A percentile compares a stretch with the other conserved stretches of the same genome.
Evolutionary conservation across 2,329 filamentous ascomycete species (phyloP).

Genomic region (Epichloe sylvatica): DNA sequence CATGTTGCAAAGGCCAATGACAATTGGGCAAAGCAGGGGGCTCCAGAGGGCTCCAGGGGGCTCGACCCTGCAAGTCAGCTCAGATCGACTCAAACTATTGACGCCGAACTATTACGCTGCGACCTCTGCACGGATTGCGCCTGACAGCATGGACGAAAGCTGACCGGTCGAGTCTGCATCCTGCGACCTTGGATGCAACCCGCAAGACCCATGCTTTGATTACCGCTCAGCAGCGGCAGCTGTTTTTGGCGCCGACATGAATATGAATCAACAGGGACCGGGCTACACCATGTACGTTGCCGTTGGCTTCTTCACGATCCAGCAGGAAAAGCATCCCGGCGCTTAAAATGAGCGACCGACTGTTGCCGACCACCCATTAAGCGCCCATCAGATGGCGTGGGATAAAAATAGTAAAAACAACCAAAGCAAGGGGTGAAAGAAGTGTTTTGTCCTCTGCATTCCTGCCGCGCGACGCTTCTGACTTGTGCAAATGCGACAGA

Average conservation of each 20-base stretch:
- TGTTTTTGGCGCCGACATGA: neutral
- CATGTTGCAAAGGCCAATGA: neutral
- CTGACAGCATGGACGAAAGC: neutral
- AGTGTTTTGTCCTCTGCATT: neutral
- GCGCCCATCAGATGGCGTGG: neutral
- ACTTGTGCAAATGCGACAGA: neutral
- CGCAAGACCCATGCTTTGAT: neutral
- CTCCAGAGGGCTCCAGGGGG: no score
- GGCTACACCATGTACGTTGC: neutral
- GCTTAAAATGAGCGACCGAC: neutral
- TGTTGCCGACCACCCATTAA: neutral
- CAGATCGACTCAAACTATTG: neutral
- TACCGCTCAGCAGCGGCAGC: neutral
- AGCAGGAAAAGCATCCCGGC: no score
- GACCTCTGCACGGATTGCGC: neutral
- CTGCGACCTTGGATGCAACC: slow-evolving; percentile 5
- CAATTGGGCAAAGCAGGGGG: neutral
- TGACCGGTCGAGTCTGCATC: neutral
- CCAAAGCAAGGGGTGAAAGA: neutral
- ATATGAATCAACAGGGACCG: neutral
- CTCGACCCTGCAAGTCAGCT: neutral
- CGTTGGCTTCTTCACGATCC: neutral
- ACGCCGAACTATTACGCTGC: slow-evolving; percentile 1
- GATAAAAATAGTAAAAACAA: neutral
- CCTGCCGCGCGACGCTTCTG: neutral